A percentile compares a stretch with the other conserved stretches of the same genome.
Evolutionary conservation across 2,329 filamentous ascomycete genomes (phyloP).

Genomic region (Fonsecaea multimorphosa): DNA sequence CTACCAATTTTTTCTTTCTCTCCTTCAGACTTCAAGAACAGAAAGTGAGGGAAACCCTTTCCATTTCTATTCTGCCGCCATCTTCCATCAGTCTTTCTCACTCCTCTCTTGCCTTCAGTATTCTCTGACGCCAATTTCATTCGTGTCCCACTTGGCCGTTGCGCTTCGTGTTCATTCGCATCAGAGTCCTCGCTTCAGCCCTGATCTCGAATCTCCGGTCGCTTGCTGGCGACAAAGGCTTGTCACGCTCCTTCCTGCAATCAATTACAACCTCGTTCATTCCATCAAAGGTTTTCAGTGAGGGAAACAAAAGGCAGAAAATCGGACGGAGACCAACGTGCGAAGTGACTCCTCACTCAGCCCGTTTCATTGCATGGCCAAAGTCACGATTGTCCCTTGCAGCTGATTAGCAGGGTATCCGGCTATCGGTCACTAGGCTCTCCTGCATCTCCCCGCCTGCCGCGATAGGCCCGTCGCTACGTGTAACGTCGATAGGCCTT

Average conservation of each 20-base stretch:
- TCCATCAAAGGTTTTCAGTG: neutral
- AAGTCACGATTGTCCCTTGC: slow-evolving; percentile 21
- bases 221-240: neutral
- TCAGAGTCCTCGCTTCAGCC: slow-evolving; percentile 7
- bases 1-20: neutral
- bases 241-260: neutral
- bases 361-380: slow-evolving; percentile 10
- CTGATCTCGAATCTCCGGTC: neutral
- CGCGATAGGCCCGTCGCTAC: slow-evolving; percentile 13
- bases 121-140: slow-evolving; percentile 14
- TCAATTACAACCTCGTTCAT: neutral
- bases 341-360: slow-evolving; percentile 3
- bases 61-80: neutral
- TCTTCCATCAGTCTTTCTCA: slow-evolving; percentile 1
- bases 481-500: slow-evolving; percentile 27
- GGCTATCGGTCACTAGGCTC: slow-evolving; percentile 28
- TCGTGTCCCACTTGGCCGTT: slow-evolving; percentile 12
- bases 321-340: neutral
- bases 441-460: slow-evolving; percentile 18
- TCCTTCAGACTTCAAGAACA: neutral
- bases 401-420: slow-evolving; percentile 12
- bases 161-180: slow-evolving; percentile 5
- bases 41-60: neutral
- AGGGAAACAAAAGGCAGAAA: neutral
- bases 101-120: slow-evolving; percentile 3